A percentile compares a stretch with the other conserved stretches of the same genome.
Conservation (phyloP, 768 basidiomycete species). For the Mrakia blollopis region DNA sequence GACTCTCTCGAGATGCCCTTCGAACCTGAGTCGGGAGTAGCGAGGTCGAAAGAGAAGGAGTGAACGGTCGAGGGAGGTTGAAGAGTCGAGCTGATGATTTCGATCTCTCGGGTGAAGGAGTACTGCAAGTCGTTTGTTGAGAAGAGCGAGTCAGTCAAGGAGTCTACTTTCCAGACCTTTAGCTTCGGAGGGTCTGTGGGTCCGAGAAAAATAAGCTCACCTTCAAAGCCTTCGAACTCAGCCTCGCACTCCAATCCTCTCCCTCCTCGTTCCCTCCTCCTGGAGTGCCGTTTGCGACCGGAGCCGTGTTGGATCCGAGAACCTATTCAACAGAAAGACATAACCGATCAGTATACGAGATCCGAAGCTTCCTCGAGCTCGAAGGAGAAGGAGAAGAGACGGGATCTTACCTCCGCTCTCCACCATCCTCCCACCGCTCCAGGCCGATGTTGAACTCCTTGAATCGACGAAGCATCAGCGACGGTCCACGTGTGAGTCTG, state of each 20-base stretch:
- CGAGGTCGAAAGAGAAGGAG: conserved; percentile 12
- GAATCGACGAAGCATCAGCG: conserved; percentile 48
- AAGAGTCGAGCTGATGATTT: conserved; percentile 64
- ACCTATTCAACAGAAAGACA: too few species aligned
- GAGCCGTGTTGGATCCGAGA: conserved; percentile 67
- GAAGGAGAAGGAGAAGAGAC: too few species aligned
- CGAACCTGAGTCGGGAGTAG: neutral
- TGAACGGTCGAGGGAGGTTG: conserved; percentile 16
- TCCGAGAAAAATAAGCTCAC: conserved; percentile 44
- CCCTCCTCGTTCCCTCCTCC: conserved; percentile 47
- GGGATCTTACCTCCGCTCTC: conserved; percentile 65
- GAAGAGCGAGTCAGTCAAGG: too few species aligned
- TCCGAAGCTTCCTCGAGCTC: too few species aligned
- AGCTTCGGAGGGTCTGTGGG: too few species aligned
- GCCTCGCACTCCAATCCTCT: conserved; percentile 9
- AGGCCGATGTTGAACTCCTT: conserved; percentile 74
- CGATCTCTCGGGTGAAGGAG: conserved; percentile 85
- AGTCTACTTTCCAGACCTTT: too few species aligned
- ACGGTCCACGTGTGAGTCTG: conserved; percentile 42
- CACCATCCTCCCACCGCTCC: conserved; percentile 85
- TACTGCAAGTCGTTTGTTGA: too few species aligned
- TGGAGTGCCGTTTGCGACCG: conserved; percentile 60
- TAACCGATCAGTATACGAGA: too few species aligned
- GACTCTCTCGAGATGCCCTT: neutral
- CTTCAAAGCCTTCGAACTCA: conserved; percentile 71